Base-by-base conservation (phyloP, 2,329 filamentous ascomycete species). In the Aspergillus aculeatinus region DNA sequence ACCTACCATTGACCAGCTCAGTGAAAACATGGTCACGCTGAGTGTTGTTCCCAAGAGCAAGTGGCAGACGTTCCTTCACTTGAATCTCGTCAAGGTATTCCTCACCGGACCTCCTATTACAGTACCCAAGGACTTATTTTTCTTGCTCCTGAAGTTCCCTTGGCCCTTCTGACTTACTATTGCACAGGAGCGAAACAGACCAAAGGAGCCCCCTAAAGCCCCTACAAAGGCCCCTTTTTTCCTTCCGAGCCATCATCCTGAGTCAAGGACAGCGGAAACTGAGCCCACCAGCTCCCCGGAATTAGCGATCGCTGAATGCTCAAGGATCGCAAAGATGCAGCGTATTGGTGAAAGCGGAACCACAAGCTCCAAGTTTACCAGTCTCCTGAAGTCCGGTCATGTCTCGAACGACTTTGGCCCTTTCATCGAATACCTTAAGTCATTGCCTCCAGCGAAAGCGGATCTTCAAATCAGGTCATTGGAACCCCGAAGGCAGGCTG, bases 181-280 rank as follows among this genome's bases (percentile, higher is more conserved):
- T 48, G 55, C 56, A 21, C 77, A 93, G 78, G 87, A 92, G 76
- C 90, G 95, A 62, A 99, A 99, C 78, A 96, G 95, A 76, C 95
- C 96, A 0, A 93, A 87, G 65, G 92, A 97, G 75, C 86, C 93
- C 0, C 93, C 93, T 16, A 97, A 97, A 78, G 85, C 87, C 6
- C 95, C 95, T 0, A 91, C 97, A 73, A 96, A 96, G 72, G 94
- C 94, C 0, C 96, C 95, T 0, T 98, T 98, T 82, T 98, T 98
- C 81, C 82, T 98, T 4, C 91, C 92, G 19, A 70, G 74, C 31
- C 60, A 72, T 27, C 59, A 72, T 25, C 58, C 72, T 1, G 48
- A 55, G 2, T 60, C 57, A 14, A 64, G 73, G 12, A 51, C 64
- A 51, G 60, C 67, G 21, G 69, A 68, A 19, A 64, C 70, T 35